A percentile compares a stretch with the other conserved stretches of the same genome.
Evolutionary conservation across 2,329 filamentous ascomycete species (phyloP).

Genomic region (Ambrosiella cleistominuta): DNA sequence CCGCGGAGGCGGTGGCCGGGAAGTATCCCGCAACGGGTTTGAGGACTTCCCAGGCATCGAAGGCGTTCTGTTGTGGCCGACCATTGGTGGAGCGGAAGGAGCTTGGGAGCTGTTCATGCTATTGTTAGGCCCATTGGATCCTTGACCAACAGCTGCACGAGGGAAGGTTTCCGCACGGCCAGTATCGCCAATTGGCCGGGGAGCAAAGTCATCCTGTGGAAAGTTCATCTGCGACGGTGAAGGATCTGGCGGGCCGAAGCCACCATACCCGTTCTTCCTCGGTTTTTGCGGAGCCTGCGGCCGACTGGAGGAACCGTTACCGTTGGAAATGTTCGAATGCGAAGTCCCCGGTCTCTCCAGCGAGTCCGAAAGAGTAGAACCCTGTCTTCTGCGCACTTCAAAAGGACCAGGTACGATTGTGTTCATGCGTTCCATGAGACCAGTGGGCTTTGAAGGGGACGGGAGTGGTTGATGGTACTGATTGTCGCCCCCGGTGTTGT

Average conservation of each 20-base stretch:
- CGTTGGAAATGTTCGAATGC: conserved; percentile 19
- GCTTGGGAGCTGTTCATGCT: not conserved
- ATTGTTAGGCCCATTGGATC: not conserved
- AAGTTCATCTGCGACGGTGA: conserved; percentile 15
- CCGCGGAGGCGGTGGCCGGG: conserved; percentile 32
- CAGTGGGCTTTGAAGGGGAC: conserved; percentile 25
- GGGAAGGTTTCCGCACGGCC: conserved; percentile 38
- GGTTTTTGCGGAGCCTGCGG: conserved; percentile 16
- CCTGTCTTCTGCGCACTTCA: conserved; percentile 25
- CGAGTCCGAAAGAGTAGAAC: conserved; percentile 14
- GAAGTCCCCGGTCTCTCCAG: conserved; percentile 18
- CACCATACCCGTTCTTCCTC: conserved; percentile 38
- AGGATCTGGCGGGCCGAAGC: conserved; percentile 33
- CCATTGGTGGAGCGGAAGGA: not conserved
- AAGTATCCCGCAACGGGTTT: conserved; percentile 23
- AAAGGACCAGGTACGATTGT: conserved; percentile 51
- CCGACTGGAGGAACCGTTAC: conserved; percentile 16
- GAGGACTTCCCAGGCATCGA: conserved; percentile 18
- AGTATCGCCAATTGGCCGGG: conserved; percentile 22
- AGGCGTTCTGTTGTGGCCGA: conserved; percentile 6
- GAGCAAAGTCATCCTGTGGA: conserved; percentile 20
- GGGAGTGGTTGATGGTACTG: conserved; percentile 29
- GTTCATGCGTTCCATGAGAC: conserved; percentile 44
- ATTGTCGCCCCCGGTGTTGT: conserved; percentile 19
- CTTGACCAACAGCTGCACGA: conserved; percentile 20